A percentile compares a stretch with the other conserved stretches of the same genome.
These are phyloP conservation scores for Aspergillus fijiensis DNA, from an alignment of 2,329 filamentous ascomycete species.

Conservation along the genomic window DNA sequence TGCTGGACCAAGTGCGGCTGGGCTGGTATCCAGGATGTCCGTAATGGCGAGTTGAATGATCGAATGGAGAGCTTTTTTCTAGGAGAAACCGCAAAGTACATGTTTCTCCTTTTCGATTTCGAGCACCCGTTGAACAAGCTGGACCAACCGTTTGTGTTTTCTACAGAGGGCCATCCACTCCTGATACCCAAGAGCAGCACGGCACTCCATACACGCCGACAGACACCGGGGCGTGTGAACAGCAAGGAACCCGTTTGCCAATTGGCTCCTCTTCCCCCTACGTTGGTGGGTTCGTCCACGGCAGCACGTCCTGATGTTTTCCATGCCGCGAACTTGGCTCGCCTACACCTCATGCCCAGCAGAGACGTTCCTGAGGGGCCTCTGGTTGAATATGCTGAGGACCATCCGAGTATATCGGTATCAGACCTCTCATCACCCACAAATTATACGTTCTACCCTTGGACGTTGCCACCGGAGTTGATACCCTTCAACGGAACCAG, in stretches of 20 bases:
- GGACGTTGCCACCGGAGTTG: constrained; percentile 78
- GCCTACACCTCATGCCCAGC: constrained; percentile 71
- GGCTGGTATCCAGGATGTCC: constrained; percentile 82
- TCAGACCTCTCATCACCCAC: constrained; percentile 60
- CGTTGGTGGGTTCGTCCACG: constrained; percentile 74
- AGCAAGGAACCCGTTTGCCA: constrained; percentile 61
- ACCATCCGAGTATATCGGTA: constrained; percentile 56
- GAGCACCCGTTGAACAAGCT: constrained; percentile 83
- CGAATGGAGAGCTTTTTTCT: constrained; percentile 99
- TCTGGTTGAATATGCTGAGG: constrained; percentile 53
- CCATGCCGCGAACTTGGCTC: constrained; percentile 81
- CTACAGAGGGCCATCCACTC: constrained; percentile 91
- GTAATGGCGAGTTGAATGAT: constrained; percentile 81
- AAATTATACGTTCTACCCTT: constrained; percentile 86
- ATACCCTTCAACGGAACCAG: constrained; percentile 78
- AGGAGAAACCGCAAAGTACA: constrained; percentile 92
- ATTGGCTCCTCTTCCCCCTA: constrained; percentile 56
- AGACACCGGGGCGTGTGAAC: constrained; percentile 10
- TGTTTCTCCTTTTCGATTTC: constrained; percentile 86
- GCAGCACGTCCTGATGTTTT: constrained; percentile 80
- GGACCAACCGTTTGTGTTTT: constrained; percentile 88
- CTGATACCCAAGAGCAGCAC: constrained; percentile 65
- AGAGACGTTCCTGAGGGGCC: constrained; percentile 58
- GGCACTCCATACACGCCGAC: constrained; percentile 12
- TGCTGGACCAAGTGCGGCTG: constrained; percentile 92